phyloP scores from a whole-genome alignment of 768 basidiomycete genomes.

The Lanmaoa pseudosensibilis region DNA sequence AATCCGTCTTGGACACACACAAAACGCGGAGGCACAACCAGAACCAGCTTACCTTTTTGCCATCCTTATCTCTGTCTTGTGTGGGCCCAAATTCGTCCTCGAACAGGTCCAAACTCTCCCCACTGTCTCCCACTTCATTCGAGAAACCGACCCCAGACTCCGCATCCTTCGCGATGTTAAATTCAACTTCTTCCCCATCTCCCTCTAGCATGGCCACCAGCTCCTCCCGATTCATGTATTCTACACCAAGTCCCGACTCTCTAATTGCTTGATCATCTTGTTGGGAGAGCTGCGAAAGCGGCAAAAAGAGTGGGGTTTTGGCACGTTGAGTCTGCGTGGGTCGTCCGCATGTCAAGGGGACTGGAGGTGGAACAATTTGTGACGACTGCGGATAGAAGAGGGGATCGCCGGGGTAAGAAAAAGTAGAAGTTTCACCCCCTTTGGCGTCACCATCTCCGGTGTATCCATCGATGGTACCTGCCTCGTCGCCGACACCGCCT shows the following conservation, averaged over 20 bases:
- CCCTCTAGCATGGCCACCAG: conserved; percentile 46
- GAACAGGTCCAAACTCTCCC: conserved; percentile 31
- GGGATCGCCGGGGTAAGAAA: conserved; percentile 13
- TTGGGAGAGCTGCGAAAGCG: conserved; percentile 60
- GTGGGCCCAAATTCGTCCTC: conserved; percentile 37
- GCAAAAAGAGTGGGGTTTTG: conserved; percentile 42
- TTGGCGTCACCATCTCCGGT: conserved; percentile 1
- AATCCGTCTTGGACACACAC: neutral
- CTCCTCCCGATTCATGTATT: conserved; percentile 64
- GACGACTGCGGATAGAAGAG: conserved; percentile 29
- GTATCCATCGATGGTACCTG: conserved; percentile 1
- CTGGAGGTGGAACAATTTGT: conserved; percentile 14
- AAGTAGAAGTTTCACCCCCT: neutral
- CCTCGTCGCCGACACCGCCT: neutral
- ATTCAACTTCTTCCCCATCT: conserved; percentile 35
- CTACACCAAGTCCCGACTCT: conserved; percentile 64
- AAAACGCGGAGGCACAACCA: neutral
- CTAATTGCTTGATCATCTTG: conserved; percentile 53
- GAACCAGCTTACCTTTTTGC: conserved; percentile 24
- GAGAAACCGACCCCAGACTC: neutral
- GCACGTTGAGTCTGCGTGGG: conserved; percentile 8
- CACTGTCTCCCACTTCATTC: conserved; percentile 8
- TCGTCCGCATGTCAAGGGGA: neutral
- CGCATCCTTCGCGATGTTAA: conserved; percentile 15
- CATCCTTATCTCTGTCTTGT: conserved; percentile 25